Conservation (phyloP, 768 basidiomycete genomes). For the Agrocybe chaxingu region DNA sequence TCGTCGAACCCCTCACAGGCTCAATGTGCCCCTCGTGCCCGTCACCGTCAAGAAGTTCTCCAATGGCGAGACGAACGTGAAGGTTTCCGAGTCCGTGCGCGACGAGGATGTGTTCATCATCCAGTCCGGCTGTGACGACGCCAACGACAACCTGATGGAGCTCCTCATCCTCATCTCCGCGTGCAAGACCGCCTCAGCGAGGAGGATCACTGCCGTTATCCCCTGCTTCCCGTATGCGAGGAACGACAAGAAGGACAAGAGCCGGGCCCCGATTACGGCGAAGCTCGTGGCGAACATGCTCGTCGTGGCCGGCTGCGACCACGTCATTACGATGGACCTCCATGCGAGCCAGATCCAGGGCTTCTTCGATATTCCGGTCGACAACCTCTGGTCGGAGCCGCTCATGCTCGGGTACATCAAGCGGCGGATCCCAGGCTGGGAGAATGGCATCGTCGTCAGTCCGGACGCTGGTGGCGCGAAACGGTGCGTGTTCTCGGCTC, state of each 20-base stretch:
- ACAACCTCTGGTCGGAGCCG: slow-evolving; percentile 96
- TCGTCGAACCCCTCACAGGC: slow-evolving; percentile 49
- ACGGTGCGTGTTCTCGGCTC: slow-evolving; percentile 53
- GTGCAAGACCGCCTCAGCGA: slow-evolving; percentile 93
- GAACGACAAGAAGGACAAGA: slow-evolving; percentile 98
- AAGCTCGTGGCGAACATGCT: slow-evolving; percentile 99
- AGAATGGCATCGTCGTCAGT: slow-evolving; percentile 87
- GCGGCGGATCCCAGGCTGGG: slow-evolving; percentile 79
- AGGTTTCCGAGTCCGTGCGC: slow-evolving; percentile 91
- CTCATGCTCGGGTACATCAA: slow-evolving; percentile 94
- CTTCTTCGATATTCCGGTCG: slow-evolving; percentile 98
- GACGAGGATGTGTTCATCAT: slow-evolving; percentile 99
- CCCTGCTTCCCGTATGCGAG: slow-evolving; percentile 97
- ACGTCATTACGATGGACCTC: slow-evolving; percentile 99
- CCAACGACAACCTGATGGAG: slow-evolving; percentile 98
- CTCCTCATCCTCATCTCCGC: slow-evolving; percentile 98
- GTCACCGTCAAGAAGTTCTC: slow-evolving; percentile 88
- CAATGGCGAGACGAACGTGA: slow-evolving; percentile 94
- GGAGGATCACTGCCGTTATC: slow-evolving; percentile 95
- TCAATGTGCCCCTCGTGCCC: slow-evolving; percentile 83
- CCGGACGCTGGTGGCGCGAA: slow-evolving; percentile 99
- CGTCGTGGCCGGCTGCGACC: slow-evolving; percentile 94
- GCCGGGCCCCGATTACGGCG: slow-evolving; percentile 93
- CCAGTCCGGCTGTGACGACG: slow-evolving; percentile 85
- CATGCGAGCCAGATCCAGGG: slow-evolving; percentile 98